Conservation (phyloP, 352 stramenopile species). For the Thalassiosira tumida region DNA sequence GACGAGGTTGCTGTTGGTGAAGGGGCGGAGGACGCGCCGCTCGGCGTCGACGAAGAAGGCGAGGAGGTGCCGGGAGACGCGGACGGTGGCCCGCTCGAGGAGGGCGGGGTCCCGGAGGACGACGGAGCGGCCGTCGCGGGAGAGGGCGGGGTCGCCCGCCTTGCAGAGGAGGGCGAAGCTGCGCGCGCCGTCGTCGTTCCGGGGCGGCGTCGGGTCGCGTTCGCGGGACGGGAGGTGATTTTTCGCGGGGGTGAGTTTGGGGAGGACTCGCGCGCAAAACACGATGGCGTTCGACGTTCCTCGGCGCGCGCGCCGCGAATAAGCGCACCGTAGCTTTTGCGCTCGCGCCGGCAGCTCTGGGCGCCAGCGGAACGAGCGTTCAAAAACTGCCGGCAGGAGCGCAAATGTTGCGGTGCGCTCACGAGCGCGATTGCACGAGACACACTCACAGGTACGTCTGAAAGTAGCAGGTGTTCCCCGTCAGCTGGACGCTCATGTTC, state of each 20-base stretch:
- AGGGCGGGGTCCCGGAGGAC: conserved; percentile 65
- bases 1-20: conserved; percentile 86
- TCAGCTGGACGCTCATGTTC: conserved; percentile 82
- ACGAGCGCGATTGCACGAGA: too few relatives aligned
- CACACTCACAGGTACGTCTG: conserved; percentile 83
- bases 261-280: too few relatives aligned
- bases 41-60: conserved; percentile 82
- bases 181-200: background rate
- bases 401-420: too few relatives aligned
- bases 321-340: too few relatives aligned
- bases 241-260: too few relatives aligned
- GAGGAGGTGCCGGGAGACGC: conserved; percentile 78
- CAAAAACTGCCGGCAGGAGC: too few relatives aligned
- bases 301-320: too few relatives aligned
- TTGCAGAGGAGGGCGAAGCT: conserved; percentile 83
- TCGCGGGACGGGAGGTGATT: too few relatives aligned
- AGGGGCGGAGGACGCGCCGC: conserved; percentile 70
- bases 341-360: too few relatives aligned
- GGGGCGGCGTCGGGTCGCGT: too few relatives aligned
- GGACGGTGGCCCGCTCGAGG: conserved; percentile 76
- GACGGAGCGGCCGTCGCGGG: conserved; percentile 62
- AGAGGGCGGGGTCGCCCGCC: conserved; percentile 78
- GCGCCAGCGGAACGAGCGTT: too few relatives aligned
- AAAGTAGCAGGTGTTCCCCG: conserved; percentile 86
- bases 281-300: too few relatives aligned